Conservation (phyloP, 2,329 filamentous ascomycete species). For the Epichloe sp. region DNA sequence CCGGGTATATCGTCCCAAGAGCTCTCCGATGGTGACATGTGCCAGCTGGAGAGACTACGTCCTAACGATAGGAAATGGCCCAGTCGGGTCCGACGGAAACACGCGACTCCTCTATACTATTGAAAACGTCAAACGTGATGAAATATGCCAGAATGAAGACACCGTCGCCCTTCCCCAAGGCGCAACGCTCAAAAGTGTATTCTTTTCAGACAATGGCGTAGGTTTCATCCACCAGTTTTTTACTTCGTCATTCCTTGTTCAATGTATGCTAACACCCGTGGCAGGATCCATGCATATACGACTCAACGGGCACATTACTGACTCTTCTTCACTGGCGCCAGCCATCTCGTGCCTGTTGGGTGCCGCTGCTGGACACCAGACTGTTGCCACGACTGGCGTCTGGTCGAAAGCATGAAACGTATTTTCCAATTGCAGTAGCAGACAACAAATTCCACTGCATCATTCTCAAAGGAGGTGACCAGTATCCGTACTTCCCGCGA, state of each 20-base stretch:
- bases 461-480: constrained; percentile 90
- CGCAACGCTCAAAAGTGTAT: constrained; percentile 63
- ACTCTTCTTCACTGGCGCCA: constrained; percentile 84
- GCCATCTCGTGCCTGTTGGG: constrained; percentile 76
- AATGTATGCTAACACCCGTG: not conserved
- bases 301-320: constrained; percentile 77
- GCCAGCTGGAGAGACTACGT: constrained; percentile 93
- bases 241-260: not conserved
- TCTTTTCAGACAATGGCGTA: constrained; percentile 86
- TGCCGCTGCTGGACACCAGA: constrained; percentile 82
- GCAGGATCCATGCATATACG: constrained; percentile 90
- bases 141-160: constrained; percentile 91
- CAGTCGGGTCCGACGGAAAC: constrained; percentile 64
- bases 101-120: constrained; percentile 79
- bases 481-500: constrained; percentile 84
- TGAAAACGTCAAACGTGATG: constrained; percentile 85
- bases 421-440: constrained; percentile 92
- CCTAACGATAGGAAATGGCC: constrained; percentile 88
- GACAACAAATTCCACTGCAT: constrained; percentile 94
- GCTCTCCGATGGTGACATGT: constrained; percentile 78
- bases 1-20: constrained; percentile 84
- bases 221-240: constrained; percentile 15
- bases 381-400: constrained; percentile 68
- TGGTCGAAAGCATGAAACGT: constrained; percentile 76
- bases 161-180: constrained; percentile 71